Base-by-base conservation (phyloP, 495 filamentous ascomycete genomes). In the Aspergillus wentii region DNA sequence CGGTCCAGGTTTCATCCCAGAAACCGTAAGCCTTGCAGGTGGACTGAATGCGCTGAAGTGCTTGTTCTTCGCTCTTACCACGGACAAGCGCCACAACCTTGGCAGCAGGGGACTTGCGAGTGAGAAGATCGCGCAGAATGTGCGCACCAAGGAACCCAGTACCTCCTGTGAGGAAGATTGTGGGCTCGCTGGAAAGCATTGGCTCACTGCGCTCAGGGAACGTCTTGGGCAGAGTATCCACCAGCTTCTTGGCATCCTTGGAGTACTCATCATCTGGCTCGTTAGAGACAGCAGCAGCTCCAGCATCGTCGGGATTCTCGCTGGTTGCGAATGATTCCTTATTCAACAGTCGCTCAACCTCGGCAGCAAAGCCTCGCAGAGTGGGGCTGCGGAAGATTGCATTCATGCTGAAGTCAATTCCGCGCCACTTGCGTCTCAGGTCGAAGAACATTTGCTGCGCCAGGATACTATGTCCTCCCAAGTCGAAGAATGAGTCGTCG, bases 111-210 rank as follows among this genome's bases (percentile, higher is more conserved):
- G 65, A 56, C 20, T 64, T 68, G 23, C 84, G 71, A 9, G 71
- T 68, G 0, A 25, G 70, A 8, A 95, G 57, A 19, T 94, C 86
- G 13, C 66, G 72, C 5, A 97, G 68, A 16, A 96, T 75, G 44
- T 85, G 90, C 0, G 85, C 79, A 16, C 92, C 92, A 5, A 96
- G 60, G 68, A 95, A 97, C 7, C 91, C 91, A 21, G 92, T 96
- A 0, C 85, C 88, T 20, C 91, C 92, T 10, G 92, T 96, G 5
- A 96, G 68, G 53, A 98, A 83, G 14, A 91, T 67, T 0, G 81
- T 89, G 4, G 71, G 54, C 26, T 64, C 61, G 17, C 43, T 36
- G 25, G 56, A 29, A 13, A 50, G 54, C 48, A 63, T 49, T 7
- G 49, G 25, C 26, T 58, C 49, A 0, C 45, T 59, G 9, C 54